Conservation (phyloP, 148 eudicot species). For the Cornus suecica region DNA sequence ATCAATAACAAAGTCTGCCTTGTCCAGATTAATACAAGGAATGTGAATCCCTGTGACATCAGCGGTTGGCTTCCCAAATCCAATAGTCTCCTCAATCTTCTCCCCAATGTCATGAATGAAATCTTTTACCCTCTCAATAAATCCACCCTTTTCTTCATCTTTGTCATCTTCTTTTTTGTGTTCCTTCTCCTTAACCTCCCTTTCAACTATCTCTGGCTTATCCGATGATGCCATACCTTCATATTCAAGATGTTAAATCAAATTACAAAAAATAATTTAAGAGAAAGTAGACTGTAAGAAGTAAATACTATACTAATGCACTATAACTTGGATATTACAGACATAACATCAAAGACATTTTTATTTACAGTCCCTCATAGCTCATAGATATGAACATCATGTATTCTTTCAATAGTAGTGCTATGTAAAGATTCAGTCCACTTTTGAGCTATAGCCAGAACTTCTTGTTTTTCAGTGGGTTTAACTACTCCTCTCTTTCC, state of each 20-base stretch:
- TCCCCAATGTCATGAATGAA: slow-evolving; percentile 89
- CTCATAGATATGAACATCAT: neutral
- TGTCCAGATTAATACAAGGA: slow-evolving; percentile 62
- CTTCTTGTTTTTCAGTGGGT: neutral
- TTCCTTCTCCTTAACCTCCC: slow-evolving; percentile 42
- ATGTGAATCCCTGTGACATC: slow-evolving; percentile 73
- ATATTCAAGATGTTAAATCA: neutral
- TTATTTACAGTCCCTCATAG: neutral
- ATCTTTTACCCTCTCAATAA: slow-evolving; percentile 67
- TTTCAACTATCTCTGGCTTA: slow-evolving; percentile 60
- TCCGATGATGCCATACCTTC: slow-evolving; percentile 73
- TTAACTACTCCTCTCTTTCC: neutral
- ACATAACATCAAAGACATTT: neutral
- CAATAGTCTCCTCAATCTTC: slow-evolving; percentile 82
- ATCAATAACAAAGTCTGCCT: slow-evolving; percentile 82
- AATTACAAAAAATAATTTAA: neutral
- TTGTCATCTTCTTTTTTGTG: slow-evolving; percentile 44
- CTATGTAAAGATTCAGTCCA: neutral
- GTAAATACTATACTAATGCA: neutral
- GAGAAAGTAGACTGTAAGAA: neutral
- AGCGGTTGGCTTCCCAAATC: slow-evolving; percentile 92
- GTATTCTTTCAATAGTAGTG: neutral
- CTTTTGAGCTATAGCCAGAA: neutral
- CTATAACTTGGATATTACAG: neutral
- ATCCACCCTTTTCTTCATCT: slow-evolving; percentile 62